phyloP scores from a whole-genome alignment of 176 grass and related monocot species.

The Oryza glaberrima region DNA sequence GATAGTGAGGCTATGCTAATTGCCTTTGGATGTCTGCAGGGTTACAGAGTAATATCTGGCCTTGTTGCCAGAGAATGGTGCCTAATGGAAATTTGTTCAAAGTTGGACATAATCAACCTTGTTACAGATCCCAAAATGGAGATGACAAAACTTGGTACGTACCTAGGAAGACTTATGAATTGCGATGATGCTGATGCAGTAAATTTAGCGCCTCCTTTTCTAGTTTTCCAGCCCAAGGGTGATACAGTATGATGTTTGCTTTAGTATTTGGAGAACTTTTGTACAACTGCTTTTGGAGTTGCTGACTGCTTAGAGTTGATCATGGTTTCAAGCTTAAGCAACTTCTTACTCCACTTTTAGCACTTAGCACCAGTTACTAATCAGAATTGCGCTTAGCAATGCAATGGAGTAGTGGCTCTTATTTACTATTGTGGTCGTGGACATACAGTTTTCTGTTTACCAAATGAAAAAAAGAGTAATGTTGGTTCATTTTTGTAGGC shows the following conservation, averaged over 20 bases:
- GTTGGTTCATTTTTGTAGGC: conserved; percentile 53
- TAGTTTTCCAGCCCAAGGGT: conserved; percentile 11
- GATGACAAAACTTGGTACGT: conserved; percentile 74
- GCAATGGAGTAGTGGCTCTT: not conserved
- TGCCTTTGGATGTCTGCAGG: conserved; percentile 51
- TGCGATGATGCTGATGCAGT: not conserved
- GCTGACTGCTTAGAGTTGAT: not conserved
- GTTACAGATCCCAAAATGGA: conserved; percentile 73
- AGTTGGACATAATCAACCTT: conserved; percentile 73
- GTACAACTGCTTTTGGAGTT: not conserved
- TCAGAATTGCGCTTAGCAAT: not conserved
- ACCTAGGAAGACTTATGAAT: conserved; percentile 6
- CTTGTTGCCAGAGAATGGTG: conserved; percentile 78
- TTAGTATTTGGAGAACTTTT: conserved; percentile 25
- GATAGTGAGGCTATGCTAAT: not conserved
- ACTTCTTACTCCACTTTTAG: not conserved
- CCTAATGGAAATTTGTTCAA: conserved; percentile 78
- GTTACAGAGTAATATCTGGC: conserved; percentile 71
- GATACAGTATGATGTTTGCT: not conserved
- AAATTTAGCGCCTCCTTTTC: not conserved
- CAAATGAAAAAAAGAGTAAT: not conserved
- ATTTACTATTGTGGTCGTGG: not conserved
- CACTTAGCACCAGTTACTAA: not conserved
- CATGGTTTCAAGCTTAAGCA: not conserved
- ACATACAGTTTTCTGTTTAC: not conserved